phyloP scores from a whole-genome alignment of 2,329 filamentous ascomycete genomes.

The Aspergillus niger region DNA sequence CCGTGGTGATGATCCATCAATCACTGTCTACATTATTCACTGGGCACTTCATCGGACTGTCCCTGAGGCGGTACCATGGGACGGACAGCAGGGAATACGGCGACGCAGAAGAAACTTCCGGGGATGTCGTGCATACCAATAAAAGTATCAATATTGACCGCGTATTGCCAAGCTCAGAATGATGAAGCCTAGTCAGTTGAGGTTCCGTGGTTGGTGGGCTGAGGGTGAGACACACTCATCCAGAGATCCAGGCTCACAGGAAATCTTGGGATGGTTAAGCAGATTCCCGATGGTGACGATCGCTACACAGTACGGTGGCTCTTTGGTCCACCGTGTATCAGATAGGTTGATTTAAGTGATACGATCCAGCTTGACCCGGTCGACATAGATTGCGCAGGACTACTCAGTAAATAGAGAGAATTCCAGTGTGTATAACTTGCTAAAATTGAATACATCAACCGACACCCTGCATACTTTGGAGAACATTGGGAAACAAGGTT shows the following conservation, averaged over 20 bases:
- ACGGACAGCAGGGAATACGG: not conserved
- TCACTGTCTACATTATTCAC: not conserved
- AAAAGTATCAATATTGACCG: not conserved
- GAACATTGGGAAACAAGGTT: too few species aligned
- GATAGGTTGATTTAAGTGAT: not conserved
- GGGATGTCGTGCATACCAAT: not conserved
- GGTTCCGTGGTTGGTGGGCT: not conserved
- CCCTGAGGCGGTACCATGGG: not conserved
- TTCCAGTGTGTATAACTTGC: too few species aligned
- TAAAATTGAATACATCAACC: too few species aligned
- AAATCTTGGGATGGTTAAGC: not conserved
- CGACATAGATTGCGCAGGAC: too few species aligned
- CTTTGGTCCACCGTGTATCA: constrained; percentile 8
- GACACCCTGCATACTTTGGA: too few species aligned
- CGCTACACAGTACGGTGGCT: not conserved
- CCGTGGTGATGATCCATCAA: too few species aligned
- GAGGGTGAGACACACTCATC: not conserved
- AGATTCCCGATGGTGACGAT: not conserved
- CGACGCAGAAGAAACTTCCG: not conserved
- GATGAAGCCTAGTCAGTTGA: constrained; percentile 10
- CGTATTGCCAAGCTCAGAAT: constrained; percentile 12
- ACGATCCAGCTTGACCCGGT: too few species aligned
- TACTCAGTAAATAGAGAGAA: too few species aligned
- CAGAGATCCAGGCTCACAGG: not conserved
- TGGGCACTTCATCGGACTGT: not conserved